These are phyloP conservation scores for Coriolopsis trogii DNA, from an alignment of 1,284 basidiomycete species.

Conservation along the genomic window DNA sequence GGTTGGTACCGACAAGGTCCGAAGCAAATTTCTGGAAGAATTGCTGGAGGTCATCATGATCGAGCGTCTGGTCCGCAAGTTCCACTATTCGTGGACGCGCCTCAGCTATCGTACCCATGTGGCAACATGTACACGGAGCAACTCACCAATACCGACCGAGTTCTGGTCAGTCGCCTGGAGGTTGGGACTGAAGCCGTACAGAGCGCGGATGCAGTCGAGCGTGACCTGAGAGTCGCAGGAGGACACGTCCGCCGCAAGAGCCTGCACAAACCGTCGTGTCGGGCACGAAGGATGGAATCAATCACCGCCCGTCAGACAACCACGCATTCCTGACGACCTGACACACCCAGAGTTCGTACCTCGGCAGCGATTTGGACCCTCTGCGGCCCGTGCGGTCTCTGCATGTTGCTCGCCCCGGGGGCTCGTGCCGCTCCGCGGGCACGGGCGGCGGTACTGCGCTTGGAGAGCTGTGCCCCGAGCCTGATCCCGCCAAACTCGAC, in stretches of 20 bases:
- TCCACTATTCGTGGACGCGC: conserved; percentile 38
- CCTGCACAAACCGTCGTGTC: not conserved
- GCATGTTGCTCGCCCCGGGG: too few species aligned
- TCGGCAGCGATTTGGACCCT: too few species aligned
- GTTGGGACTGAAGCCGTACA: conserved; percentile 54
- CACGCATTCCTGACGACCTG: too few species aligned
- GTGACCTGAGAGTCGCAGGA: conserved; percentile 49
- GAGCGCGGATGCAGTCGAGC: conserved; percentile 50
- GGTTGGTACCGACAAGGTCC: conserved; percentile 34
- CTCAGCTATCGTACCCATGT: too few species aligned
- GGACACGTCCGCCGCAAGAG: not conserved
- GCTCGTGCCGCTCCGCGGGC: too few species aligned
- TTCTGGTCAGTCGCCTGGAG: conserved; percentile 46
- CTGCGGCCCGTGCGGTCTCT: too few species aligned
- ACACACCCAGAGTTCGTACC: too few species aligned
- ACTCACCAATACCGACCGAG: conserved; percentile 48
- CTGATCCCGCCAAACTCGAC: conserved; percentile 45
- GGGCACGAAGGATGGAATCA: too few species aligned
- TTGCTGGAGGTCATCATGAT: conserved; percentile 42
- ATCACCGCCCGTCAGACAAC: too few species aligned
- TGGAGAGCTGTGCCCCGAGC: too few species aligned
- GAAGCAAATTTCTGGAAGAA: conserved; percentile 42
- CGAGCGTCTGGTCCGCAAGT: too few species aligned
- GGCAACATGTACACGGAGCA: not conserved
- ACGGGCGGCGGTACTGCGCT: not conserved